Evolutionary conservation across 73 alveolate species (phyloP), one percentile per base, ranked within the genome.

Genomic region (Symbiodinium natans): DNA sequence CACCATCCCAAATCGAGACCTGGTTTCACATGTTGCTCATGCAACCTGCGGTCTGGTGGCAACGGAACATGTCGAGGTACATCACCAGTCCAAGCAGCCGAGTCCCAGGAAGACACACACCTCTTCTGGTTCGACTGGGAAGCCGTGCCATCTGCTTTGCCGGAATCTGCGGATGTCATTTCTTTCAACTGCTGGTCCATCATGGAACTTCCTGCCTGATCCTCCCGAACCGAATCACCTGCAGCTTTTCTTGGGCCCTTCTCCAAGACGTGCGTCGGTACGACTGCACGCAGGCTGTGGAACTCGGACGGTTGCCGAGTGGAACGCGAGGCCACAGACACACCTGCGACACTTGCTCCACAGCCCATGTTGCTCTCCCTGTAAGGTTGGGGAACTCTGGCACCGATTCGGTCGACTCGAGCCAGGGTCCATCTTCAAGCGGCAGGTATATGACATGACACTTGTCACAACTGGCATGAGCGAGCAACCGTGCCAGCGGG

Each of bases 351-450:
- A n/a, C 38, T 27, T 31, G 80, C 80, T 63, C 38, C 80, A 36
- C 80, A 63, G 33, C 80, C 80, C 80, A 63, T 63, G 75, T 7
- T 23, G 80, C 36, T n/a, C 36, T n/a, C n/a, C n/a, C n/a, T n/a
- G n/a, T n/a, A n/a, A n/a, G n/a, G n/a, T n/a, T n/a, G n/a, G n/a
- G n/a, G n/a, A n/a, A n/a, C n/a, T 23, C 80, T 63, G 80, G 80
- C 80, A 63, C 38, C 80, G 80, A 63, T 63, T 63, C 80, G 80
- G 80, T 63, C 80, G 80, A 63, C 80, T 63, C 80, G 80, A 63
- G 80, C 80, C 80, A 63, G 27, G 33, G 31, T 29, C 38, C 17
- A 63, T 9, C 29, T n/a, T 27, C 80, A 63, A 27, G 8, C 36
- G 33, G 19, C 80, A 63, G 59, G 21, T 9, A 46, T 13, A 46